These are phyloP conservation scores for Globisporangium yorkense DNA, from an alignment of 352 stramenopile genomes.

Conservation along the genomic window DNA sequence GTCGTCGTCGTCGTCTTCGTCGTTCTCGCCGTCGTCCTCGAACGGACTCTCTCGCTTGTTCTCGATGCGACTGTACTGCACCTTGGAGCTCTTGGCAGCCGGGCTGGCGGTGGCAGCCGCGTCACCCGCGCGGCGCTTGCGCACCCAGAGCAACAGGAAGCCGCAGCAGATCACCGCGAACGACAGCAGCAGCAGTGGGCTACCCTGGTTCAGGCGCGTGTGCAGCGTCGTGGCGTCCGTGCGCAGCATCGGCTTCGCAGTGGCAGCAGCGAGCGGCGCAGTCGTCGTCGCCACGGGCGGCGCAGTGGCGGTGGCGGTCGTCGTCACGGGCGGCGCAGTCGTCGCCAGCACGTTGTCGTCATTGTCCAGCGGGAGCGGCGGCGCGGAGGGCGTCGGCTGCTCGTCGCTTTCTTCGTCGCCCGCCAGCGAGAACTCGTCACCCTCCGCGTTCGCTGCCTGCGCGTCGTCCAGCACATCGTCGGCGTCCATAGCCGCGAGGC, in stretches of 20 bases:
- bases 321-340: not conserved
- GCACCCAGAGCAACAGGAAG: constrained; percentile 49
- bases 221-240: constrained; percentile 14
- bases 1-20: constrained; percentile 35
- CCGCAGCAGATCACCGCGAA: constrained; percentile 43
- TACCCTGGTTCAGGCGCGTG: constrained; percentile 33
- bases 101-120: not conserved
- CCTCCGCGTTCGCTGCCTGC: not conserved
- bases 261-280: constrained; percentile 2
- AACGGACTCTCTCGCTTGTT: constrained; percentile 41
- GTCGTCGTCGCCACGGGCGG: not conserved
- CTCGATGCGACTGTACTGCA: constrained; percentile 67
- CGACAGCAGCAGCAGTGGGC: constrained; percentile 34
- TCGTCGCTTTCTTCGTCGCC: constrained; percentile 1
- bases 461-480: not conserved
- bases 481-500: not conserved
- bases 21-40: constrained; percentile 33
- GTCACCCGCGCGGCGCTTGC: constrained; percentile 31
- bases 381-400: not conserved
- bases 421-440: constrained; percentile 8
- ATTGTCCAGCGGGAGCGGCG: not conserved
- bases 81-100: constrained; percentile 16
- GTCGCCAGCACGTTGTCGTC: not conserved
- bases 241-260: constrained; percentile 31
- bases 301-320: not conserved